Evolutionary conservation across 2,329 filamentous ascomycete genomes (phyloP), one percentile per base, ranked within the genome.

Genomic region (Colletotrichum neosansevieriae): DNA sequence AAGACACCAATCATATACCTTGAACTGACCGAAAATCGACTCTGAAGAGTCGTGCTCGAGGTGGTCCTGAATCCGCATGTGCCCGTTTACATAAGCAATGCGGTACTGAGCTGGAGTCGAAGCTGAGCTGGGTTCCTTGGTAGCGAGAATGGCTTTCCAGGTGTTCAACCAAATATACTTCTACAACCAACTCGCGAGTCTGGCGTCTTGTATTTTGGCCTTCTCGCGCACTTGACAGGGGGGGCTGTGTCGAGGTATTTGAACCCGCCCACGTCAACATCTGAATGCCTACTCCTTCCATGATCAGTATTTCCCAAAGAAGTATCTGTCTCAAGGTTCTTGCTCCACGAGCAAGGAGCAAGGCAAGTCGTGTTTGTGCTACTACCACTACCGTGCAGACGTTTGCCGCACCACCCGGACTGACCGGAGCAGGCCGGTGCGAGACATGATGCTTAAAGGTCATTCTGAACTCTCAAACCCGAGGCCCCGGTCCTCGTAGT

Each of bases 1-100:
- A 13, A 6, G 36, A 19, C 15, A 34, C 62, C 62, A 65, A 65
- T 65, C 56, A 54, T 34, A 34, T 5, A 12, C 45, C 47, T 47
- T 45, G 34, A 13, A 4, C 11, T 53, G 19, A 65, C 62, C 62
- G 62, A 59, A 15, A 59, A 59, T 38, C 45, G 54, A 29, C 6
- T 29, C 45, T 29, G 15, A 3, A 5, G 36, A 17, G 3, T n/a
- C 44, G 10, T 11, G 44, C 4, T 17, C 44, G 15, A 45, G 2
- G 44, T 32, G 24, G 13, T 65, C 47, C 4, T 24, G 24, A 5
- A 24, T 24, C 24, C 24, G 24, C 24, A 24, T 24, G 4, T 24
- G 24, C 24, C 24, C 24, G 24, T 24, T 24, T 24, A 65, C 13
- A 24, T 65, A 65, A 65, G 62, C 62, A 49, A 11, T 29, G 29